Evolutionary conservation across 1,284 basidiomycete species (phyloP), one percentile per base, ranked within the genome.

Genomic region (Takashimella koratensis): DNA sequence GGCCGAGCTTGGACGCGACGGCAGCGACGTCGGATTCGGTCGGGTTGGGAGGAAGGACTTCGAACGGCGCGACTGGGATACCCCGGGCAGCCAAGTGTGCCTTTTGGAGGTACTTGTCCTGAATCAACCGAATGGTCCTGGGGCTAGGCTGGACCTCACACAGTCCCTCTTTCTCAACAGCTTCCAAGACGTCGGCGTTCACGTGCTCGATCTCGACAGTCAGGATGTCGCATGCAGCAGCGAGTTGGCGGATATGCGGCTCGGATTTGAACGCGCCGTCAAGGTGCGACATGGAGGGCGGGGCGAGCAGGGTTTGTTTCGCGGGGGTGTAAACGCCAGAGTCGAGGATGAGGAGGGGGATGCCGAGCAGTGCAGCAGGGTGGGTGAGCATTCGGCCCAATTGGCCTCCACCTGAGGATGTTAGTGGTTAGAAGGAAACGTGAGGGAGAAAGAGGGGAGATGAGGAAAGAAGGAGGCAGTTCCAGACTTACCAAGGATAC

Each of bases 201-300:
- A 99, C 93, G 68, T 99, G 95, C 77, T 99, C 95, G 46, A 98
- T 98, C 78, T 99, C 95, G 50, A 96, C 86, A 0, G 96, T 98
- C 51, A 98, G 79, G 40, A 98, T 79, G 67, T 98, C 90, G 39
- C 90, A 92, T 70, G 86, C 84, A 20, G 75, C 62, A 0, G 92
- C 91, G 19, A 99, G 83, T 63, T 88, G 81, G 44, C 80, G 80
- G 65, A 99, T 97, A 74, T 89, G 87, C 21, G 77, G 77, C 3
- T 88, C 82, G 67, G 93, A 87, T 30, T 87, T 79, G 77, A 98
- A 98, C 8, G 90, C 86, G 47, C 95, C 95, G 67, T 97, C 87
- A 67, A 94, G 79, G 70, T 98, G 96, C 11, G 68, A 66, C 19
- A 81, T 74, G 8, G 79, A 67, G 0, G 80, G 69, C 3, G 80